These are phyloP conservation scores for Vigna unguiculata DNA, from an alignment of 306 rosid species.

Conservation along the genomic window DNA sequence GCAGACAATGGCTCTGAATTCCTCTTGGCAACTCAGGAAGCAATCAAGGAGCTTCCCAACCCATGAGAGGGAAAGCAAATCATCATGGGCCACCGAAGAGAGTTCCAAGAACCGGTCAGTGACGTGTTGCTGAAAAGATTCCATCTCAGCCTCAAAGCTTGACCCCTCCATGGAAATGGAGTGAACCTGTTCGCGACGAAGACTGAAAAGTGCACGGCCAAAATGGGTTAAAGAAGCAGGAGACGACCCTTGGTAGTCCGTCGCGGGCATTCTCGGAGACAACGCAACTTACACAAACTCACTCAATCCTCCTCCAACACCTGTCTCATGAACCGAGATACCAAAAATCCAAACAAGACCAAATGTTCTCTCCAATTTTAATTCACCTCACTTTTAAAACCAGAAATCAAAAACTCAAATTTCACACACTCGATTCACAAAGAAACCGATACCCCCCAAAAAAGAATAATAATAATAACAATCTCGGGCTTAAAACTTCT, in stretches of 20 bases:
- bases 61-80: conserved; percentile 73
- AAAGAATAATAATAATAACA: not conserved
- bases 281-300: conserved; percentile 7
- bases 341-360: not conserved
- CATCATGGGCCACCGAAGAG: conserved; percentile 46
- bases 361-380: not conserved
- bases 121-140: conserved; percentile 69
- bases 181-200: conserved; percentile 59
- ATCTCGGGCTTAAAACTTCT: not conserved
- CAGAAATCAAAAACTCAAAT: conserved; percentile 18
- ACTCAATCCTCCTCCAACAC: conserved; percentile 2
- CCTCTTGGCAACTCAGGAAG: conserved; percentile 69
- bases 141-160: conserved; percentile 58
- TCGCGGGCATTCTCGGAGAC: conserved; percentile 74
- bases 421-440: not conserved
- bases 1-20: conserved; percentile 67
- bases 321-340: conserved; percentile 7
- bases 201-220: conserved; percentile 69
- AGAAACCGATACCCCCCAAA: not conserved
- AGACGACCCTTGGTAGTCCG: conserved; percentile 79
- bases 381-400: conserved; percentile 14
- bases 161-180: conserved; percentile 64
- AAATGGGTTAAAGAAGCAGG: conserved; percentile 52
- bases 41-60: conserved; percentile 70
- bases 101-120: conserved; percentile 58